Evolutionary conservation across 495 filamentous ascomycete genomes (phyloP).

Genomic region (Aspergillus hancockii): DNA sequence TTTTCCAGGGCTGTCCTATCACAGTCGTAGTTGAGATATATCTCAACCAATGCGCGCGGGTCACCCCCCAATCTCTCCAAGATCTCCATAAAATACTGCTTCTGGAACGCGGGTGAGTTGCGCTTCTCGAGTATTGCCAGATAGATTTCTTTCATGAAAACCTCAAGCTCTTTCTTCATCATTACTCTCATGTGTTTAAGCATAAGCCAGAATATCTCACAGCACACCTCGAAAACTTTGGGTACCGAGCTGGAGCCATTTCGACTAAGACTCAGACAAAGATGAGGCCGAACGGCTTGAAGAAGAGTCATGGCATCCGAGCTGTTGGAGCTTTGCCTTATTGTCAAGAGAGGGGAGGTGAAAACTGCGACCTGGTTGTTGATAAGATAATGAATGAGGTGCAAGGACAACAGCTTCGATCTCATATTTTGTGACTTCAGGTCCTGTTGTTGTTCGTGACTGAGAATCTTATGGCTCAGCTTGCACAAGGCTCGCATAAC

Average conservation of each 20-base stretch:
- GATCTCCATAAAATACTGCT: conserved; percentile 85
- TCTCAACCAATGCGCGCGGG: conserved; percentile 86
- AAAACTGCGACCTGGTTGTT: conserved; percentile 89
- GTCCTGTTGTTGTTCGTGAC: conserved; percentile 88
- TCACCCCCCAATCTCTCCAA: conserved; percentile 82
- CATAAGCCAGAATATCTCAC: conserved; percentile 98
- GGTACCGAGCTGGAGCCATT: conserved; percentile 93
- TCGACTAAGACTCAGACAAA: conserved; percentile 88
- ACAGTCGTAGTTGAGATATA: conserved; percentile 98
- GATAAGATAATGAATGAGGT: conserved; percentile 89
- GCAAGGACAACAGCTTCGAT: conserved; percentile 91
- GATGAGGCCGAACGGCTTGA: conserved; percentile 94
- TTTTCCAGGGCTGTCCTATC: conserved; percentile 91
- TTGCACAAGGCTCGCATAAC: conserved; percentile 98
- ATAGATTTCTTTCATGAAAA: conserved; percentile 98
- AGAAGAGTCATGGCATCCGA: conserved; percentile 86
- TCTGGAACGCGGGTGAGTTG: conserved; percentile 84
- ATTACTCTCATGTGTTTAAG: conserved; percentile 88
- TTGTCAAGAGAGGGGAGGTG: conserved; percentile 83
- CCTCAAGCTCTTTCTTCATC: conserved; percentile 98
- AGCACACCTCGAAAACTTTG: conserved; percentile 90
- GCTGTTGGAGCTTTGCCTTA: conserved; percentile 82
- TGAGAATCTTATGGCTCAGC: conserved; percentile 85
- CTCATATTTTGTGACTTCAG: conserved; percentile 93
- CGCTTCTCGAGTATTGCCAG: conserved; percentile 87